Evolutionary conservation across 176 grass and related monocot species (phyloP), one percentile per base, ranked within the genome.

Genomic region (Oryza meridionalis): DNA sequence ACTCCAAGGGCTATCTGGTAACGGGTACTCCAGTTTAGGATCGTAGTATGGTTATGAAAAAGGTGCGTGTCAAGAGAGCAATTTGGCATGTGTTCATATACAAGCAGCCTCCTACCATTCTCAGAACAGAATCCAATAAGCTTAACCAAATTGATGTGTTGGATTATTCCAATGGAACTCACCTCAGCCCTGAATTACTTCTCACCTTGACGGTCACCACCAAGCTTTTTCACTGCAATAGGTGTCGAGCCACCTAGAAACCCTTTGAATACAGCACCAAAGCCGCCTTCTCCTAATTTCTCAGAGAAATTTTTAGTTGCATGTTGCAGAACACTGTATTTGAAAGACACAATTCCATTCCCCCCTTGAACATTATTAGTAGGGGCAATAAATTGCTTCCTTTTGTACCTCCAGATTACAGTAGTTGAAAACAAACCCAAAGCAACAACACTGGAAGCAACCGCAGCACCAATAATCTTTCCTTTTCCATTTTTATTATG

Each of bases 151-250:
- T 92, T 92, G 3, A 80, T 67, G 61, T 89, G 84, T 19, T 92
- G 80, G 10, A 92, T 86, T 0, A 82, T 84, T 29, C 87, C 84
- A 12, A 92, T 81, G 11, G 90, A 89, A 73, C 81, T 85, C 72
- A 92, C 84, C 61, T 92, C 84, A 8, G 87, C 42, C 32, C 83
- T 81, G 31, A 89, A 92, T 62, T 92, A 32, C 42, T 92, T 89
- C 31, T 92, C 90, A 25, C 84, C 84, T 17, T 75, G 79, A 37
- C 5, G 7, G 13, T 40, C 9, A 44, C 63, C 40, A 64, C 86
- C 80, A 8, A 92, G 64, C 27, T 53, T 86, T 47, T 89, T 92
- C 21, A 92, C 87, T 0, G 84, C 90, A 9, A 92, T 76, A 19
- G n/a, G 10, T 17, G 70, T 76, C 2, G 75, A 86, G 72, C 80